Conservation (phyloP, 495 filamentous ascomycete species). For the Penicillium steckii region DNA sequence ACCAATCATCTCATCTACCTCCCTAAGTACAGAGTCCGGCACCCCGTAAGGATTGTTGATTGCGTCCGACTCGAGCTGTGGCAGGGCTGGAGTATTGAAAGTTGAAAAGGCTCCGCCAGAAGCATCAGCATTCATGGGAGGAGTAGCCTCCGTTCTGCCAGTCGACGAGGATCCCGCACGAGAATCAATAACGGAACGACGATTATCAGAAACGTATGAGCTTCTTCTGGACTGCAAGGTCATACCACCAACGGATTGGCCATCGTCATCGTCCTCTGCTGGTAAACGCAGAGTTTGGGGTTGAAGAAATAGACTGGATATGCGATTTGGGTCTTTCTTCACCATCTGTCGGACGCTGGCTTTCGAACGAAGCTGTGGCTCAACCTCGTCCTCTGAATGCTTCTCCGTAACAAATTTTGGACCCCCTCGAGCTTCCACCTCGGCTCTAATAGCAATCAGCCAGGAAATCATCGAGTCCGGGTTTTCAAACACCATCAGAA, state of each 20-base stretch:
- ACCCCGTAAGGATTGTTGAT: not conserved
- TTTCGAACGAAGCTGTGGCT: slow-evolving; percentile 41
- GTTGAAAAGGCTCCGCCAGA: slow-evolving; percentile 18
- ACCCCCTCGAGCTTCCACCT: slow-evolving; percentile 69
- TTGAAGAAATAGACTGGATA: slow-evolving; percentile 61
- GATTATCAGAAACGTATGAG: slow-evolving; percentile 32
- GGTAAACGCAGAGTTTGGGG: slow-evolving; percentile 35
- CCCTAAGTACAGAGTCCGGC: slow-evolving; percentile 7
- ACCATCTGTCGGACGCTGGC: slow-evolving; percentile 36
- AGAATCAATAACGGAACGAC: slow-evolving; percentile 32
- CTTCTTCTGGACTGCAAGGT: slow-evolving; percentile 30
- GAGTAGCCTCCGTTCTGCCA: slow-evolving; percentile 25
- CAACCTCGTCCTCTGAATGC: slow-evolving; percentile 31
- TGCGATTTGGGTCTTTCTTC: slow-evolving; percentile 55
- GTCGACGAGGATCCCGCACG: slow-evolving; percentile 34
- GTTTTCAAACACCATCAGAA: slow-evolving; percentile 78
- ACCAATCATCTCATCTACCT: slow-evolving; percentile 12
- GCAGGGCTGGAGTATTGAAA: slow-evolving; percentile 14
- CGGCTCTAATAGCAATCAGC: slow-evolving; percentile 61
- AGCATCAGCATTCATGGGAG: slow-evolving; percentile 13
- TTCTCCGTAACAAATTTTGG: slow-evolving; percentile 61
- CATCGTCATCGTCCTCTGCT: slow-evolving; percentile 29
- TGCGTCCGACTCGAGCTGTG: too few relatives aligned
- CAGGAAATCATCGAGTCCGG: slow-evolving; percentile 86
- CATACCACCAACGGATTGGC: slow-evolving; percentile 20